phyloP scores from a whole-genome alignment of 2,329 filamentous ascomycete genomes.

The Orbilia quercus region DNA sequence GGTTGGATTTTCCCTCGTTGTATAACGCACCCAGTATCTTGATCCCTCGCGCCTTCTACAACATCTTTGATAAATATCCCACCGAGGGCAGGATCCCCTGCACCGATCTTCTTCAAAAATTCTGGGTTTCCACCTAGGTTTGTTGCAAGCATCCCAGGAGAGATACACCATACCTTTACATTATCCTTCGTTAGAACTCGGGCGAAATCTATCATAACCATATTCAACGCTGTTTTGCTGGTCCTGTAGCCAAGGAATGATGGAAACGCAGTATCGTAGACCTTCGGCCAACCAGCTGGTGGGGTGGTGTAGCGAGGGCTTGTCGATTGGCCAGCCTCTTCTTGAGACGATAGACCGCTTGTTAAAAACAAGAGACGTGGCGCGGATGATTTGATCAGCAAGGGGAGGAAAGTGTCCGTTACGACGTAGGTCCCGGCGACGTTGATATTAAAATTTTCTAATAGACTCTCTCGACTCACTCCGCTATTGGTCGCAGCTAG shows the following conservation, averaged over 20 bases:
- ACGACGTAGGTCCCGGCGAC: constrained; percentile 66
- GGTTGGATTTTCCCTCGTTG: constrained; percentile 60
- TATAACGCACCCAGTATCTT: constrained; percentile 64
- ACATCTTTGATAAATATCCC: constrained; percentile 64
- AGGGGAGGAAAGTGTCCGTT: constrained; percentile 64
- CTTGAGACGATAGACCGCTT: constrained; percentile 63
- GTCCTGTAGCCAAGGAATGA: constrained; percentile 62
- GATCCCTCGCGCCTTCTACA: constrained; percentile 64
- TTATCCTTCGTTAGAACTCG: constrained; percentile 66
- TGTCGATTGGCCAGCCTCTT: constrained; percentile 58
- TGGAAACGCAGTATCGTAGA: constrained; percentile 41
- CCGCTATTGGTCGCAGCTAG: constrained; percentile 31
- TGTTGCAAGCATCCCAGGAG: constrained; percentile 67
- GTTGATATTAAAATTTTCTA: constrained; percentile 68
- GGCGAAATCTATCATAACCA: constrained; percentile 66
- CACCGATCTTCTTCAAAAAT: constrained; percentile 60
- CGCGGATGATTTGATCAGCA: constrained; percentile 66
- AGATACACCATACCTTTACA: constrained; percentile 67
- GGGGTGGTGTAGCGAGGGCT: constrained; percentile 49
- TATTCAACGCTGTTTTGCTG: constrained; percentile 66
- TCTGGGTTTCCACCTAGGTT: constrained; percentile 62
- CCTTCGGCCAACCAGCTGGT: constrained; percentile 65
- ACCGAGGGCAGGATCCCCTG: constrained; percentile 62
- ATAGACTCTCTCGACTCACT: constrained; percentile 64
- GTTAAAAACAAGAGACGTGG: constrained; percentile 68